Conservation (phyloP, 139 green algal genomes). For the Dunaliella sp. region DNA sequence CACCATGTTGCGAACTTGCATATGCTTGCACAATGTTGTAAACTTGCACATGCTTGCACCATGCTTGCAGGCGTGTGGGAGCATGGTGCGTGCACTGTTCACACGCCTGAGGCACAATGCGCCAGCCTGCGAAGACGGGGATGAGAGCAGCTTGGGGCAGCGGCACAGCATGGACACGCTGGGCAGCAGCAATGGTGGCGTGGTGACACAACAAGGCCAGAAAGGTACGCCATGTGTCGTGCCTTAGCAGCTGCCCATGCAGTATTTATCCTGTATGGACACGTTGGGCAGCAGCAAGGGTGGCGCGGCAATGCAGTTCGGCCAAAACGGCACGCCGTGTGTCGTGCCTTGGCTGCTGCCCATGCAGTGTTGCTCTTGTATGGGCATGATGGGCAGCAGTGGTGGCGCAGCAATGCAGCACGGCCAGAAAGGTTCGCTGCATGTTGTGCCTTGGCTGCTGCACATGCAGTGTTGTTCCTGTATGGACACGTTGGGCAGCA, state of each 20-base stretch:
- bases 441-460: too few relatives aligned
- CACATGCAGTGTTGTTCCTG: too few relatives aligned
- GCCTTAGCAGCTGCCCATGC: too few relatives aligned
- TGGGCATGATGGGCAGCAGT: background rate
- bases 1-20: too few relatives aligned
- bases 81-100: slow-evolving; percentile 41
- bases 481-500: too few relatives aligned
- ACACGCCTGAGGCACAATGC: background rate
- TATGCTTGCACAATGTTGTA: too few relatives aligned
- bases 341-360: too few relatives aligned
- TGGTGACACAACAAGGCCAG: background rate
- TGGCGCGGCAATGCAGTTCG: background rate
- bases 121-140: background rate
- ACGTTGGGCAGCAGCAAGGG: background rate
- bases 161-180: background rate
- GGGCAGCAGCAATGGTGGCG: background rate
- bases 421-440: background rate
- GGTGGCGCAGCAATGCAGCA: background rate
- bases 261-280: too few relatives aligned
- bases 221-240: too few relatives aligned
- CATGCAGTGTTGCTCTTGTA: too few relatives aligned
- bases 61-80: slow-evolving; percentile 35
- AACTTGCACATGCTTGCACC: too few relatives aligned
- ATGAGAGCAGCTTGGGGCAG: background rate
- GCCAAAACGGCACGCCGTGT: background rate